Evolutionary conservation across 2,329 filamentous ascomycete species (phyloP).

Genomic region (Apiospora saccharicola): DNA sequence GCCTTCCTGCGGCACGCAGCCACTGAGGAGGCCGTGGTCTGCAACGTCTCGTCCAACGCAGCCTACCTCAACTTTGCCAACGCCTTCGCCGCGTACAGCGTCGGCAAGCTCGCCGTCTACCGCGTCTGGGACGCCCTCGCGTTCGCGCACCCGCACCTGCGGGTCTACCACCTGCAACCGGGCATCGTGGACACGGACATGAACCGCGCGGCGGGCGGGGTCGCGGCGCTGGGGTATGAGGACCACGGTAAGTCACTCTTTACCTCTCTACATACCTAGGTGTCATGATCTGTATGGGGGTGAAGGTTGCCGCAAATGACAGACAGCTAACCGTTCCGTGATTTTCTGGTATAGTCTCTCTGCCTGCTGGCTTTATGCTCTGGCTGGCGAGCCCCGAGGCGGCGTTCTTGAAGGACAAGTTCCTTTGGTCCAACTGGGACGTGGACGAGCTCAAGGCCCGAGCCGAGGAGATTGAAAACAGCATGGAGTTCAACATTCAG

Average conservation of each 20-base stretch:
- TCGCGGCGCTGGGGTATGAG: slow-evolving; percentile 31
- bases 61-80: slow-evolving; percentile 43
- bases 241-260: slow-evolving; percentile 43
- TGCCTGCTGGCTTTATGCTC: slow-evolving; percentile 51
- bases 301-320: too few relatives aligned
- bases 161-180: slow-evolving; percentile 52
- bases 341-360: slow-evolving; percentile 34
- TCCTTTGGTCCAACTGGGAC: slow-evolving; percentile 60
- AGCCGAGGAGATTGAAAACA: slow-evolving; percentile 42
- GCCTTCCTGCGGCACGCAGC: slow-evolving; percentile 45
- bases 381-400: slow-evolving; percentile 55
- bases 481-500: slow-evolving; percentile 30
- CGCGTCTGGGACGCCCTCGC: slow-evolving; percentile 52
- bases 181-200: slow-evolving; percentile 44
- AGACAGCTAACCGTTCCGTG: slow-evolving; percentile 27
- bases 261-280: too few relatives aligned
- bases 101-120: slow-evolving; percentile 49
- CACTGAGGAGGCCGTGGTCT: slow-evolving; percentile 39
- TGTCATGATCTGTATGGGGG: too few relatives aligned
- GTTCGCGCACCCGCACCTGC: slow-evolving; percentile 47
- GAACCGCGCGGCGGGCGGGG: slow-evolving; percentile 30
- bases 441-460: slow-evolving; percentile 54
- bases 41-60: slow-evolving; percentile 45
- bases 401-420: slow-evolving; percentile 53
- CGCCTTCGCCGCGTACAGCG: slow-evolving; percentile 46